Conservation (phyloP, 805 yeast species). For the Hanseniaspora opuntiae region DNA sequence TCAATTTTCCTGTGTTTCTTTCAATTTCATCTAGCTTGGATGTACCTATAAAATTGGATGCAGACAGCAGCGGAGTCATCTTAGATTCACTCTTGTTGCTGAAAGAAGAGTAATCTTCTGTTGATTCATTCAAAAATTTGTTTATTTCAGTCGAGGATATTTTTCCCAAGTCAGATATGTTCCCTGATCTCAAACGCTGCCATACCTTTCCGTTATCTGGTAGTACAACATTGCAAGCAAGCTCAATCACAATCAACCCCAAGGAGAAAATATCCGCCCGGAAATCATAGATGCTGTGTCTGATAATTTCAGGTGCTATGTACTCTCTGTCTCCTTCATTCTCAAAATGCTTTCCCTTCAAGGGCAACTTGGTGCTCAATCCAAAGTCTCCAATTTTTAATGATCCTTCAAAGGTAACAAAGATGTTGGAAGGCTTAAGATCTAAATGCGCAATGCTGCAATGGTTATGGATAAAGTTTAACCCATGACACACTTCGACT, state of each 20-base stretch:
- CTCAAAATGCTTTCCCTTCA: conserved; percentile 49
- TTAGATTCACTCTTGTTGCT: conserved; percentile 18
- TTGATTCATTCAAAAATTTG: conserved; percentile 1
- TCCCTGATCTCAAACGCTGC: conserved; percentile 92
- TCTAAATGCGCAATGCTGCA: conserved; percentile 74
- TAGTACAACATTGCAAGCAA: conserved; percentile 85
- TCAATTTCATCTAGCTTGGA: conserved; percentile 12
- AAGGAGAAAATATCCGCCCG: conserved; percentile 93
- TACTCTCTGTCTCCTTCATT: conserved; percentile 95
- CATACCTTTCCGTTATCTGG: conserved; percentile 95
- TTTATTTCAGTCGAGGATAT: conserved; percentile 58
- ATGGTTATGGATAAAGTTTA: conserved; percentile 63
- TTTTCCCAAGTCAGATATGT: conserved; percentile 85
- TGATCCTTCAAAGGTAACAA: conserved; percentile 87
- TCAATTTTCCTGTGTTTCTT: conserved; percentile 19
- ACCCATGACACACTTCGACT: conserved; percentile 67
- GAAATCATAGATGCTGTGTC: conserved; percentile 67
- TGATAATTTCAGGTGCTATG: conserved; percentile 90
- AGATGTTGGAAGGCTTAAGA: conserved; percentile 86
- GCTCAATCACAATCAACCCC: conserved; percentile 84
- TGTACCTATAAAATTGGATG: conserved; percentile 20
- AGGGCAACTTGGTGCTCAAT: conserved; percentile 72
- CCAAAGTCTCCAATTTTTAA: conserved; percentile 96
- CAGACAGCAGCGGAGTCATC: conserved; percentile 19
- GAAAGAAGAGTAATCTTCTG: not conserved